phyloP scores from a whole-genome alignment of 108 stramenopile species.

The Cyclotella cryptica region DNA sequence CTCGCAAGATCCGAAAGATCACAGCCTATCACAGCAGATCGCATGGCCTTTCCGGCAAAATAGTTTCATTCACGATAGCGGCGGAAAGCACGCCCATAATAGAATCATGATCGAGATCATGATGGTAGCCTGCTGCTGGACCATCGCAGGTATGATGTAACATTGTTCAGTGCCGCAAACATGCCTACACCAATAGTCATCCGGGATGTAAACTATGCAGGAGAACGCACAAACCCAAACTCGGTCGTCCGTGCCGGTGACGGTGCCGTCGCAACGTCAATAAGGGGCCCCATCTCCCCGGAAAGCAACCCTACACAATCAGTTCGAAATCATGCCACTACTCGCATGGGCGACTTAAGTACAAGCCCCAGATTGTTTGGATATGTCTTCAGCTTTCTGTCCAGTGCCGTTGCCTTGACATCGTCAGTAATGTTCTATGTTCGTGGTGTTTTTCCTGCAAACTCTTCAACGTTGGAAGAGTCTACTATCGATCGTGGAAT shows the following conservation, averaged over 20 bases:
- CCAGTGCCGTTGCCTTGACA: constrained; percentile 19
- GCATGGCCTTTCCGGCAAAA: too few species aligned
- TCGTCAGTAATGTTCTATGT: constrained; percentile 36
- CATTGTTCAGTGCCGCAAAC: background rate
- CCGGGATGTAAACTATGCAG: constrained; percentile 9
- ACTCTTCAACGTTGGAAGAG: background rate
- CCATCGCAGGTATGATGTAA: background rate
- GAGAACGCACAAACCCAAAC: background rate
- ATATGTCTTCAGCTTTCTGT: constrained; percentile 31
- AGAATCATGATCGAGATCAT: too few species aligned
- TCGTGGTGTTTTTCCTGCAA: constrained; percentile 4
- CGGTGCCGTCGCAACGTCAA: background rate
- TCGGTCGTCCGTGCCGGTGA: background rate
- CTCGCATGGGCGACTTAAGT: constrained; percentile 21
- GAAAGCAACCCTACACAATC: background rate
- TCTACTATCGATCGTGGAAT: background rate
- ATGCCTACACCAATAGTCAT: constrained; percentile 35
- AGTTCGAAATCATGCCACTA: background rate
- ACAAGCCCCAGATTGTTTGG: constrained; percentile 35
- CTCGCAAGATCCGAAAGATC: too few species aligned
- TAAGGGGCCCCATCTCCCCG: background rate
- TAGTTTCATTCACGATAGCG: too few species aligned
- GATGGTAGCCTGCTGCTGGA: too few species aligned
- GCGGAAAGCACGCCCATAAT: too few species aligned
- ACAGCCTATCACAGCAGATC: too few species aligned